phyloP scores from a whole-genome alignment of 116 monocot species.

The Phalaenopsis hybrid region DNA sequence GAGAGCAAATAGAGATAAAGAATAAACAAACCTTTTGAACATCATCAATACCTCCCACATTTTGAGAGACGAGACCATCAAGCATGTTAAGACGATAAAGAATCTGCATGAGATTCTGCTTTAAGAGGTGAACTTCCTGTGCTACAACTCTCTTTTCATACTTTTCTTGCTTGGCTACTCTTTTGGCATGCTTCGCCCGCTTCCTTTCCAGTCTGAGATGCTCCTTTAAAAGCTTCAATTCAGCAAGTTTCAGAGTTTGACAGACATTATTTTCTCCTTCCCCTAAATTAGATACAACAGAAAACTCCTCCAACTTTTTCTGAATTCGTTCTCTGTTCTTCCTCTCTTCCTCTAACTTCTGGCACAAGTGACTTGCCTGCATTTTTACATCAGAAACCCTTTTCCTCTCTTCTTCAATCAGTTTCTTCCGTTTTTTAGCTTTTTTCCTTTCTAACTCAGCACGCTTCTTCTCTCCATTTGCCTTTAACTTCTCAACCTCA shows the following conservation, averaged over 20 bases:
- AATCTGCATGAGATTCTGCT: constrained; percentile 50
- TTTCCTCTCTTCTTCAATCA: constrained; percentile 42
- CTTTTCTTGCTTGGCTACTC: constrained; percentile 46
- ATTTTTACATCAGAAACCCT: constrained; percentile 34
- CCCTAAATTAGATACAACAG: constrained; percentile 1
- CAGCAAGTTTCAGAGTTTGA: constrained; percentile 13
- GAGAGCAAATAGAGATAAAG: constrained; percentile 9
- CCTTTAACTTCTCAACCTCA: constrained; percentile 53
- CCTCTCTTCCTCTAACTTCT: constrained; percentile 57
- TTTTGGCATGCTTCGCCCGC: constrained; percentile 49
- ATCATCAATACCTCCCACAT: constrained; percentile 38
- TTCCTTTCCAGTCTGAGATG: constrained; percentile 65
- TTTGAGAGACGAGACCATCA: constrained; percentile 26
- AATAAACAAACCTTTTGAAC: constrained; percentile 57
- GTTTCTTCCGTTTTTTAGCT: constrained; percentile 36
- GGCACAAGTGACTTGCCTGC: constrained; percentile 24
- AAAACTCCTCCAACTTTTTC: constrained; percentile 30
- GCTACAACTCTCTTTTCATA: constrained; percentile 44
- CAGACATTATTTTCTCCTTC: constrained; percentile 6
- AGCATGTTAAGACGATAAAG: constrained; percentile 51
- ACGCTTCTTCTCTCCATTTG: constrained; percentile 44
- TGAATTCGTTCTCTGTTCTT: constrained; percentile 33
- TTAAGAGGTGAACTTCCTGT: constrained; percentile 47
- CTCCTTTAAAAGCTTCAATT: constrained; percentile 46
- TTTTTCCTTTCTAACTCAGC: constrained; percentile 40